phyloP scores from a whole-genome alignment of 2,329 filamentous ascomycete genomes.

The Scopulariopsis brevicaulis region DNA sequence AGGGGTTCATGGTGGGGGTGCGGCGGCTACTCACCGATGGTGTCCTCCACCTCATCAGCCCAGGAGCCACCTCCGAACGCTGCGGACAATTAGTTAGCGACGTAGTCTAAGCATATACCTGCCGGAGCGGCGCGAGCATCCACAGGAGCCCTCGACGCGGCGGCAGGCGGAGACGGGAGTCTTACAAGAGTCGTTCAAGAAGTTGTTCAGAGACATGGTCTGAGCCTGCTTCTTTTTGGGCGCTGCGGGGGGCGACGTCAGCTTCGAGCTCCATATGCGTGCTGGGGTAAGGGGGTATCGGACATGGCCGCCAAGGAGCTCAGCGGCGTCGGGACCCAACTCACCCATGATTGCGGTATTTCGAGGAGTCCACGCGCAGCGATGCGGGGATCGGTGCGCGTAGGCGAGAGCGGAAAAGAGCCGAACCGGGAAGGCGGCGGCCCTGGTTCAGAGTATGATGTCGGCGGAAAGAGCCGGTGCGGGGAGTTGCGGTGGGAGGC shows the following conservation, averaged over 20 bases:
- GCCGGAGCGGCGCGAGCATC: background rate
- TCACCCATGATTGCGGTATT: slow-evolving; percentile 52
- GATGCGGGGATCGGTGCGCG: slow-evolving; percentile 10
- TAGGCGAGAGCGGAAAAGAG: background rate
- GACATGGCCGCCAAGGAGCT: background rate
- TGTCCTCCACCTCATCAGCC: slow-evolving; percentile 98
- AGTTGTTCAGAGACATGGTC: slow-evolving; percentile 97
- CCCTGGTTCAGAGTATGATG: background rate
- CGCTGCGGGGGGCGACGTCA: slow-evolving; percentile 38
- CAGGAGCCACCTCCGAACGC: slow-evolving; percentile 66
- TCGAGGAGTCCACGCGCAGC: slow-evolving; percentile 32
- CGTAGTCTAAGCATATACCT: background rate
- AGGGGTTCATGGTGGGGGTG: background rate
- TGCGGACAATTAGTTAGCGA: slow-evolving; percentile 10
- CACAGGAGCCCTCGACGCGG: background rate
- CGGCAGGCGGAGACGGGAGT: background rate
- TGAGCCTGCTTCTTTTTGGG: slow-evolving; percentile 87
- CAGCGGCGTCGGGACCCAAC: slow-evolving; percentile 13
- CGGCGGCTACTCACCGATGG: slow-evolving; percentile 47
- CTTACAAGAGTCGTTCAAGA: slow-evolving; percentile 72
- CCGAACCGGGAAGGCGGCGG: background rate
- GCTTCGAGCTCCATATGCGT: background rate
- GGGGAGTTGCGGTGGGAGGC: background rate
- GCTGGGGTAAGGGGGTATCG: slow-evolving; percentile 5
- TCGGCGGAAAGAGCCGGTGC: background rate